Evolutionary conservation across 345 rosid species (phyloP), one percentile per base, ranked within the genome.

Genomic region (Bruguiera sexangula): DNA sequence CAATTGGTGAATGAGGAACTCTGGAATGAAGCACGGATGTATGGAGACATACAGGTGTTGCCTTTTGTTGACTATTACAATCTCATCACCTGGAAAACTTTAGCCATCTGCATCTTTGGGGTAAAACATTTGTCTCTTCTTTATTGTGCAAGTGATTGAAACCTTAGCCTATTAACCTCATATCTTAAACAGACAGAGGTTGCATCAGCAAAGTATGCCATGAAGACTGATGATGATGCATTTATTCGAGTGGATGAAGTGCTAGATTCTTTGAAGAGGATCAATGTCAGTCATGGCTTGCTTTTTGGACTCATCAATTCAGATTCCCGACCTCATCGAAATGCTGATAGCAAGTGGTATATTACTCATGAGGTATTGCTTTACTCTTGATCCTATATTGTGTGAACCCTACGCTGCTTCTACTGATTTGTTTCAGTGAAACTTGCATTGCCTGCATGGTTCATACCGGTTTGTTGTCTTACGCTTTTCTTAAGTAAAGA

Each of bases 191-290:
- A 92, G 97, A 86, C 91, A 37, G 83, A 92, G 65, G 91, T 85
- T 55, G 89, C 81, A 68, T 77, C 91, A 18, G 94, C 98, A 56
- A 95, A 88, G 76, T 90, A 86, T 77, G 83, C 90, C 68, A 92
- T 92, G 96, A 95, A 95, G 91, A 92, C 98, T 8, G 99, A 95
- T 76, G 99, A 95, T 74, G 98, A 95, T 78, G 98, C 99, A 72
- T 92, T 95, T 76, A 94, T 90, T 67, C 91, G 99, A 24, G 88
- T 92, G 70, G 98, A 95, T 79, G 92, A 92, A 88, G 85, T 95
- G 34, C 59, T 92, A 73, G 71, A 82, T 68, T 88, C 97, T 55
- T 82, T 95, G 71, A 83, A 70, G 31, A 71, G 82, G 80, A 75
- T 81, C 72, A 89, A 90, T 69, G 83, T 73, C 70, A 81, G 78